Conservation (phyloP, 441 rosid species). For the Bocquillonia castaneifolia region DNA sequence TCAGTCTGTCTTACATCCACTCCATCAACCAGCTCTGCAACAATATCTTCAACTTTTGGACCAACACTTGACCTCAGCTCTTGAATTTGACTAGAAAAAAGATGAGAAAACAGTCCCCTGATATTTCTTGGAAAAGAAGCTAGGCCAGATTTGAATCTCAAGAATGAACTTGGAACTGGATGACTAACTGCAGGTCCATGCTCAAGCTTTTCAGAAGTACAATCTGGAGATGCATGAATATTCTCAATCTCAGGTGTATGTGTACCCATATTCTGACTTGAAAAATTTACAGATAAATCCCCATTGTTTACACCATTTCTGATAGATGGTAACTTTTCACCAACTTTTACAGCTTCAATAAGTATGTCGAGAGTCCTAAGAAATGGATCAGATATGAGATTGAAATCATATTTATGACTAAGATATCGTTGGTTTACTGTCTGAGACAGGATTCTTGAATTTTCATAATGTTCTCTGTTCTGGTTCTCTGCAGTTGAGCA, state of each 20-base stretch:
- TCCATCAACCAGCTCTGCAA: constrained; percentile 59
- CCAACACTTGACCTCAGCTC: constrained; percentile 41
- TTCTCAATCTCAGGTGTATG: constrained; percentile 33
- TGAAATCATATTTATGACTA: constrained; percentile 28
- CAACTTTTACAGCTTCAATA: constrained; percentile 32
- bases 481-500: constrained; percentile 25
- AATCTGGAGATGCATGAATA: constrained; percentile 29
- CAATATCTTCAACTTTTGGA: constrained; percentile 55
- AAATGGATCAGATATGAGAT: constrained; percentile 51
- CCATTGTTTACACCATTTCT: constrained; percentile 29
- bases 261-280: constrained; percentile 25
- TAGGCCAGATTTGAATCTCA: constrained; percentile 27
- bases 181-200: constrained; percentile 33
- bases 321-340: constrained; percentile 32
- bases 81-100: constrained; percentile 40
- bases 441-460: constrained; percentile 20
- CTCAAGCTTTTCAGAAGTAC: constrained; percentile 35
- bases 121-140: constrained; percentile 36
- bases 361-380: constrained; percentile 48
- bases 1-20: constrained; percentile 51
- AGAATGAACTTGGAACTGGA: constrained; percentile 33
- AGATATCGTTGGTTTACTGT: constrained; percentile 24
- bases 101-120: constrained; percentile 33
- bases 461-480: constrained; percentile 31
- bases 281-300: constrained; percentile 24